A percentile compares a stretch with the other conserved stretches of the same genome.
phyloP scores from a whole-genome alignment of 73 alveolate species.

The Uronychia setigera region DNA sequence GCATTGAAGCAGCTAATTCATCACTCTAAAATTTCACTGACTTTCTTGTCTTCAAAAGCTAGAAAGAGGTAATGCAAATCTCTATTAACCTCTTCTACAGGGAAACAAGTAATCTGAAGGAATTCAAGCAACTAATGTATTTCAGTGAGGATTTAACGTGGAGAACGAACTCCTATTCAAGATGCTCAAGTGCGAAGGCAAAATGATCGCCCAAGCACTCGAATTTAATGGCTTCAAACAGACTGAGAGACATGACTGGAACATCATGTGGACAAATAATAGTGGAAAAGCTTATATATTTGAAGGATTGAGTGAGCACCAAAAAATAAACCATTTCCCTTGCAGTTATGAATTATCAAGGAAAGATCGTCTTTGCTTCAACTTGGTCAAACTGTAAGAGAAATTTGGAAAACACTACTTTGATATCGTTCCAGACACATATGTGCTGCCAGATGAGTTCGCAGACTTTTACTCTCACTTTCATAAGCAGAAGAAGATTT shows the following conservation, averaged over 20 bases:
- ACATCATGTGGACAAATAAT: conserved; percentile 61
- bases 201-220: conserved; percentile 50
- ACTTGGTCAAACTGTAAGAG: conserved; percentile 69
- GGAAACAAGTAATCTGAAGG: no score
- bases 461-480: conserved; percentile 74
- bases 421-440: conserved; percentile 82
- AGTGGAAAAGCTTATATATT: conserved; percentile 49
- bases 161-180: conserved; percentile 11
- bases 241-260: conserved; percentile 83
- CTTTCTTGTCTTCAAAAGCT: neutral
- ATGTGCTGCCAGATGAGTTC: conserved; percentile 81
- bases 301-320: conserved; percentile 70
- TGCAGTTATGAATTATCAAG: conserved; percentile 80
- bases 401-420: conserved; percentile 63
- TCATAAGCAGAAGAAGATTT: conserved; percentile 57
- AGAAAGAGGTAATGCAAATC: neutral
- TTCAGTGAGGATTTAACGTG: neutral
- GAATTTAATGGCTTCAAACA: conserved; percentile 61
- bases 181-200: conserved; percentile 71
- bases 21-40: neutral
- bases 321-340: conserved; percentile 94
- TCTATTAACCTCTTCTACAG: no score
- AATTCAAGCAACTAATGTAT: no score
- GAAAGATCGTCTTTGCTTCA: conserved; percentile 73
- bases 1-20: neutral